phyloP scores from a whole-genome alignment of 2,329 filamentous ascomycete genomes.

The Fragosphaeria purpurea region DNA sequence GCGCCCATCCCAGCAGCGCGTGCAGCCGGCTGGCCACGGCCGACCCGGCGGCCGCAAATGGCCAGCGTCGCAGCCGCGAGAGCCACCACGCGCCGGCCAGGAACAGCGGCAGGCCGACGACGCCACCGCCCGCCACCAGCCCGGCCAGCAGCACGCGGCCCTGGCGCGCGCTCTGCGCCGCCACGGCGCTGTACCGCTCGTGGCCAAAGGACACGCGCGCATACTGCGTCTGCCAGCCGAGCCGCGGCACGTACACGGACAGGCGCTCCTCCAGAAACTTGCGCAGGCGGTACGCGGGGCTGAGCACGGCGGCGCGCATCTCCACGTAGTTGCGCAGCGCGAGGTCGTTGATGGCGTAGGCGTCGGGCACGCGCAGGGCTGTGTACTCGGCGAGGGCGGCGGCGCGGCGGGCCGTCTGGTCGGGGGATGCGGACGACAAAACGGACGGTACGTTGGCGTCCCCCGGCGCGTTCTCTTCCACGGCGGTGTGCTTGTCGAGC shows the following conservation, averaged over 20 bases:
- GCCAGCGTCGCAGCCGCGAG: too few relatives aligned
- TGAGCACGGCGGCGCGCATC: slow-evolving; percentile 81
- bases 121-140: slow-evolving; percentile 21
- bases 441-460: slow-evolving; percentile 5
- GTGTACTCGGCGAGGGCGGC: slow-evolving; percentile 72
- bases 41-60: too few relatives aligned
- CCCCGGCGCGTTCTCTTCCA: slow-evolving; percentile 12
- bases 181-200: slow-evolving; percentile 77
- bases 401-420: slow-evolving; percentile 51
- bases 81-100: too few relatives aligned
- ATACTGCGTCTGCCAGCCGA: slow-evolving; percentile 91
- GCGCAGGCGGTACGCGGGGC: slow-evolving; percentile 64
- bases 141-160: slow-evolving; percentile 46
- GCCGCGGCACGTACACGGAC: slow-evolving; percentile 60
- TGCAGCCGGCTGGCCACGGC: background rate
- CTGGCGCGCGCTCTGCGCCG: slow-evolving; percentile 59
- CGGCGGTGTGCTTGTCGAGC: slow-evolving; percentile 56
- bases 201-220: slow-evolving; percentile 88
- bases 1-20: background rate
- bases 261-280: slow-evolving; percentile 82
- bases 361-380: slow-evolving; percentile 61
- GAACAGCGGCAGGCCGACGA: slow-evolving; percentile 17
- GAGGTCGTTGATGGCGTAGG: slow-evolving; percentile 84
- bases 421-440: slow-evolving; percentile 36
- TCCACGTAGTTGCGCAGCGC: slow-evolving; percentile 87